Percentiles rank a stretch among this genome's conserved stretches.
These are phyloP conservation scores for Nicotiana obtusifolia DNA, from an alignment of 257 asterid species.

Conservation along the genomic window DNA sequence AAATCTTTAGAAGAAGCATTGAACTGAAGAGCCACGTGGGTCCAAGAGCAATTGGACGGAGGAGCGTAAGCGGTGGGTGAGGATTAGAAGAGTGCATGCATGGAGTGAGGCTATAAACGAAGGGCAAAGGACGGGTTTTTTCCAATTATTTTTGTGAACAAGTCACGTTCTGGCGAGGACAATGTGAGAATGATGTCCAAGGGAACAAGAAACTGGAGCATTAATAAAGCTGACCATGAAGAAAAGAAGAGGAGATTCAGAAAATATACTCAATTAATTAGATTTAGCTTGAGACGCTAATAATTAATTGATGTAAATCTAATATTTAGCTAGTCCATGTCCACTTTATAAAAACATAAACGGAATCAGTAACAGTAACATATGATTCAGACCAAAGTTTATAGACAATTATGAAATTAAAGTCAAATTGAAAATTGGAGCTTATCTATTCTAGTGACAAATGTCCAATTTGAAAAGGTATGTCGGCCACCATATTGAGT, in stretches of 20 bases:
- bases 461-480: not conserved
- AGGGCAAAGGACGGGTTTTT: conserved; percentile 53
- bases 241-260: conserved; percentile 9
- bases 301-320: too few species aligned
- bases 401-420: too few species aligned
- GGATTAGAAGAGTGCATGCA: conserved; percentile 52
- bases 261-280: too few species aligned
- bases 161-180: not conserved
- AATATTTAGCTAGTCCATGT: too few species aligned
- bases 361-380: not conserved
- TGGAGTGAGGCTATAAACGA: conserved; percentile 32
- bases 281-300: too few species aligned
- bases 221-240: not conserved
- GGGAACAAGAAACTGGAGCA: conserved; percentile 14
- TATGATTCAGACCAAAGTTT: too few species aligned
- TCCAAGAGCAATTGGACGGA: conserved; percentile 65
- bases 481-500: not conserved
- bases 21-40: conserved; percentile 56
- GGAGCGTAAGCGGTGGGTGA: conserved; percentile 45
- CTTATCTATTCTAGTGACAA: not conserved
- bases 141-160: conserved; percentile 35
- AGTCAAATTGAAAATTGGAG: too few species aligned
- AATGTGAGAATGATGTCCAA: conserved; percentile 23
- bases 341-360: too few species aligned
- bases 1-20: conserved; percentile 51